These are phyloP conservation scores for Chlamydomonas schloesseri DNA, from an alignment of 139 green algal genomes.

Conservation along the genomic window DNA sequence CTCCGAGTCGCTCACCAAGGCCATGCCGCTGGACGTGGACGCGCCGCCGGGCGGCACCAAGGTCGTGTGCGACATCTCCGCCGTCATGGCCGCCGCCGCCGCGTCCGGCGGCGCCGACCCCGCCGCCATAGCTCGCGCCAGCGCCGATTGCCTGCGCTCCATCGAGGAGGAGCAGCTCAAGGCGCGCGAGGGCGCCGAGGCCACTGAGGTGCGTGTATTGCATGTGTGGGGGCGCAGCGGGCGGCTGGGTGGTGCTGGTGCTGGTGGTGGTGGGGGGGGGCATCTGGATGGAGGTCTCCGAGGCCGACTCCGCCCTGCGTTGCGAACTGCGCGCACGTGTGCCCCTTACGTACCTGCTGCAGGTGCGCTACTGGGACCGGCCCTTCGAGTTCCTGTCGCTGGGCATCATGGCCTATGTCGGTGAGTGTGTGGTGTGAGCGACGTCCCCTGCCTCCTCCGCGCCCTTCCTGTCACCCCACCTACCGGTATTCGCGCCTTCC, in stretches of 20 bases:
- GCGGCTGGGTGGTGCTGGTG: too few species aligned
- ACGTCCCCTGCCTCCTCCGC: too few species aligned
- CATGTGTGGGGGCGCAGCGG: too few species aligned
- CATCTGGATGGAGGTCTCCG: too few species aligned
- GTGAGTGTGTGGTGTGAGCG: too few species aligned
- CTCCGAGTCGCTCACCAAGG: background rate
- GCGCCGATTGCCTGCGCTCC: background rate
- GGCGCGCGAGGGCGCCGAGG: background rate
- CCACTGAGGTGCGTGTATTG: background rate
- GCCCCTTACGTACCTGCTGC: too few species aligned
- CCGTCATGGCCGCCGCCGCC: background rate
- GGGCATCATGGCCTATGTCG: conserved; percentile 78
- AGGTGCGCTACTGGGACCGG: conserved; percentile 33
- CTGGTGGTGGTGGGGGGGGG: too few species aligned
- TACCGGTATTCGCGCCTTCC: too few species aligned
- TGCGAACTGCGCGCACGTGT: too few species aligned
- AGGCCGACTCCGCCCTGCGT: too few species aligned
- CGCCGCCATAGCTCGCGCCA: background rate
- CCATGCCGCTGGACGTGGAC: background rate
- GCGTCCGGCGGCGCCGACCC: conserved; percentile 7
- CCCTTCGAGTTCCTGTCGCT: conserved; percentile 73
- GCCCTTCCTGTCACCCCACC: background rate
- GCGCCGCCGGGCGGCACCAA: background rate
- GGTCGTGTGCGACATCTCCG: conserved; percentile 5
- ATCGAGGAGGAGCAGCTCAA: background rate